Evolutionary conservation across 2,329 filamentous ascomycete species (phyloP), one percentile per base, ranked within the genome.

Genomic region (Sporothrix inflata): DNA sequence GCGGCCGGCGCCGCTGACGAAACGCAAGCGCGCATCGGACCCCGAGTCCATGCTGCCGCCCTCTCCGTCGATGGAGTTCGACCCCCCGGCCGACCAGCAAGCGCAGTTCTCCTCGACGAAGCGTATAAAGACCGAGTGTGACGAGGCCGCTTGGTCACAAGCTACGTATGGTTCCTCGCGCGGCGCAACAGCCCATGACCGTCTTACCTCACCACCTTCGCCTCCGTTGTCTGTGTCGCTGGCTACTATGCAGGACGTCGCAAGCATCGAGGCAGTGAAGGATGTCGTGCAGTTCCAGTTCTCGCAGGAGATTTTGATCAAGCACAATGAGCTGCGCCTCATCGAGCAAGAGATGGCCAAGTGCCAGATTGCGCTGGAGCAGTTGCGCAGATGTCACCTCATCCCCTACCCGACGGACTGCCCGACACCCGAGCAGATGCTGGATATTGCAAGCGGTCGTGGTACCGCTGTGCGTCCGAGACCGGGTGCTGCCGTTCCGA

Each of bases 311-410:
- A 94, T 98, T 70, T 84, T 98, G 75, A 84, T 97, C 80, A 98
- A 98, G 85, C 96, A 99, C 82, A 90, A 96, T 78, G 96, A 99
- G 84, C 84, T 98, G 73, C 93, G 94, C 72, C 86, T 97, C 76
- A 97, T 98, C 81, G 94, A 98, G 79, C 94, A 97, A 82, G 96
- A 98, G 83, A 87, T 98, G 75, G 95, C 94, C 75, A 98, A 98
- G 84, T 98, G 94, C 79, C 94, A 98, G 83, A 85, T 94, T 75
- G 94, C 94, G 12, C 86, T 98, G 76, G 96, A 99, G 83, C 96
- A 98, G 83, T 85, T 99, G 75, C 92, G 96, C 77, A 91, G 96
- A 74, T 98, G 94, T 82, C 91, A 96, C 79, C 86, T 98, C 76
- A 95, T 97, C 77, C 95, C 95, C 4, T 98, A 94, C 80, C 94